Percentiles rank a stretch among this genome's conserved stretches.
Evolutionary conservation across 345 rosid species (phyloP).

Genomic region (Hirschfeldia incana): DNA sequence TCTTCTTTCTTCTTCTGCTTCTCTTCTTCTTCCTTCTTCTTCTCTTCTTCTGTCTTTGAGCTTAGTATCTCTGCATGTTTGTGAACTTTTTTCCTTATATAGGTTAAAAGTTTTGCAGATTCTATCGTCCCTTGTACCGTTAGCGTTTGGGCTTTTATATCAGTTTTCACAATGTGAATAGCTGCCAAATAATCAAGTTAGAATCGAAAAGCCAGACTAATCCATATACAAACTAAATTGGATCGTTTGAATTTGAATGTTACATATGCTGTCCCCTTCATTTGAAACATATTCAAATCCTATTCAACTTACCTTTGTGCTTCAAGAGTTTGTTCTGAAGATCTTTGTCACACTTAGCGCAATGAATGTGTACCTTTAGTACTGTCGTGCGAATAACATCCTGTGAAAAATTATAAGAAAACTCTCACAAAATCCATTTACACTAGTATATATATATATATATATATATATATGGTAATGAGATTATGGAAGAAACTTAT

Average conservation of each 20-base stretch:
- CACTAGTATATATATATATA: background rate
- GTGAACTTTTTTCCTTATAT: slow-evolving; percentile 56
- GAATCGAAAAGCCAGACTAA: background rate
- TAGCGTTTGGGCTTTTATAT: slow-evolving; percentile 64
- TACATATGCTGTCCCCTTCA: background rate
- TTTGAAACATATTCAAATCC: background rate
- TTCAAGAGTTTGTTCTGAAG: slow-evolving; percentile 53
- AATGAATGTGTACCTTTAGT: slow-evolving; percentile 72
- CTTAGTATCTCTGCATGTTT: slow-evolving; percentile 67
- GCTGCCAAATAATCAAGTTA: slow-evolving; percentile 44
- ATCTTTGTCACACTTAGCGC: slow-evolving; percentile 69
- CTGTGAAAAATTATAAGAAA: slow-evolving; percentile 35
- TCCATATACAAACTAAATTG: background rate
- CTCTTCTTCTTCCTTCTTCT: slow-evolving; percentile 18
- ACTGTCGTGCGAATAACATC: slow-evolving; percentile 46
- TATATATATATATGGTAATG: background rate
- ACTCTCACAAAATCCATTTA: background rate
- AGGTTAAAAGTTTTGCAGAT: slow-evolving; percentile 49
- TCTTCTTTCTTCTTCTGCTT: slow-evolving; percentile 12
- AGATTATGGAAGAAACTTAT: background rate
- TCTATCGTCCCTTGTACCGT: slow-evolving; percentile 71
- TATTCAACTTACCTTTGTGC: slow-evolving; percentile 54
- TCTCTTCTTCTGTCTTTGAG: slow-evolving; percentile 42
- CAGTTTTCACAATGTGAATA: slow-evolving; percentile 62
- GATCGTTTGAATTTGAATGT: background rate